These are phyloP conservation scores for Rosa persica DNA, from an alignment of 306 rosid species.

Conservation along the genomic window DNA sequence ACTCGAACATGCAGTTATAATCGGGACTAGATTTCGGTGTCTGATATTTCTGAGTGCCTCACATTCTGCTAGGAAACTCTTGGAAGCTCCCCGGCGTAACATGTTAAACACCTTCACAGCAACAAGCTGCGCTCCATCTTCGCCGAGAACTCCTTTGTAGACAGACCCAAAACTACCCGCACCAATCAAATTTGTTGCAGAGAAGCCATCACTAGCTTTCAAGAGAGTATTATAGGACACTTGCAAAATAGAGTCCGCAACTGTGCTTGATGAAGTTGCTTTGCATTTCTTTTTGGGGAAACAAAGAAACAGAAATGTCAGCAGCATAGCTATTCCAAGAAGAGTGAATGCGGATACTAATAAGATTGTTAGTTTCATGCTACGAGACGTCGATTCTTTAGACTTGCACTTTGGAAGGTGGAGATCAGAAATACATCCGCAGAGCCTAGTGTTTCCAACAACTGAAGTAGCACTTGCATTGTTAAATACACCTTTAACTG, in stretches of 20 bases:
- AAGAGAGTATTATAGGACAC: background rate
- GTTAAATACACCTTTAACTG: background rate
- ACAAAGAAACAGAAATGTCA: background rate
- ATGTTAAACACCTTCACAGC: constrained; percentile 6
- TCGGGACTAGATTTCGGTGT: background rate
- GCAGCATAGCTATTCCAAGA: background rate
- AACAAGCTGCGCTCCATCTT: background rate
- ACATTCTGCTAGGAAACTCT: constrained; percentile 8
- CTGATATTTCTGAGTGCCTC: background rate
- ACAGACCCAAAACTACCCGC: background rate
- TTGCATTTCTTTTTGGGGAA: background rate
- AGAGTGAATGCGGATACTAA: background rate
- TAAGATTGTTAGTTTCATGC: background rate
- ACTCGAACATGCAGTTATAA: constrained; percentile 9
- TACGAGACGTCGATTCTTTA: background rate
- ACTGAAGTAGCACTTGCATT: background rate
- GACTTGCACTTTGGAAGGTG: constrained; percentile 6
- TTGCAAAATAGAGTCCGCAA: background rate
- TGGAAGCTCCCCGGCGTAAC: constrained; percentile 1
- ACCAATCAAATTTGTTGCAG: background rate
- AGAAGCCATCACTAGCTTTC: background rate
- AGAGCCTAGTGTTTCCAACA: constrained; percentile 3
- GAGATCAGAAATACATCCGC: background rate
- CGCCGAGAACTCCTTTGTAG: background rate
- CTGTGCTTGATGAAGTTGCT: background rate